phyloP scores from a whole-genome alignment of 2,329 filamentous ascomycete genomes.

The Emergomyces pasteurianus region DNA sequence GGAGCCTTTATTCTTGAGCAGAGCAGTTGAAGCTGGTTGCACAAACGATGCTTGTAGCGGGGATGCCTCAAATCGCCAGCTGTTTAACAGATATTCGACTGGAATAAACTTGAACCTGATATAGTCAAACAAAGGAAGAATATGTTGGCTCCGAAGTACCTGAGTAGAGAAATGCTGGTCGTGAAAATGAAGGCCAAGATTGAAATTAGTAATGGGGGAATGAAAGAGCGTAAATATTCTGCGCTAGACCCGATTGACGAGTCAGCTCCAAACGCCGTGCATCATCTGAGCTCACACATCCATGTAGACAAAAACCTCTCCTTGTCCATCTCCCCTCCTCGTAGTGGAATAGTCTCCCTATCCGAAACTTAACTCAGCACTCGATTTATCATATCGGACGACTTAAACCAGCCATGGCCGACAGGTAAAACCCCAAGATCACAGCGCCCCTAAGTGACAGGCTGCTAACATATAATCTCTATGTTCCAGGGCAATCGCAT shows the following conservation, averaged over 20 bases:
- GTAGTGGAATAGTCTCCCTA: neutral
- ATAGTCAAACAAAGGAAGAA: neutral
- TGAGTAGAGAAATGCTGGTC: neutral
- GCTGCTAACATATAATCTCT: neutral
- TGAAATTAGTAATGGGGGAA: neutral
- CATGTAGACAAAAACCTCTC: neutral
- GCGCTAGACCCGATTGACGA: neutral
- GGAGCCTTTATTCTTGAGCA: neutral
- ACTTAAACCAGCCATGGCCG: constrained; percentile 5
- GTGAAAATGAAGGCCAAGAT: too few relatives aligned
- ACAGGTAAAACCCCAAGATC: constrained; percentile 3
- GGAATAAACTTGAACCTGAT: neutral
- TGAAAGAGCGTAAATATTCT: neutral
- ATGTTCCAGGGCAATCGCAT: constrained; percentile 35
- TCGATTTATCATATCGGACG: neutral
- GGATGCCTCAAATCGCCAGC: neutral
- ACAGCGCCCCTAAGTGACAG: neutral
- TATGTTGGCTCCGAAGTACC: neutral
- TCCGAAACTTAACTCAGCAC: too few relatives aligned
- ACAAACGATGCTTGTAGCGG: neutral
- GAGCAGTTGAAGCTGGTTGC: neutral
- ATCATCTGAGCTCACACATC: neutral
- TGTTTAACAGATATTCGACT: neutral
- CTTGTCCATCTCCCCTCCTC: neutral
- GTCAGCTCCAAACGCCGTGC: neutral